phyloP scores from a whole-genome alignment of 2,329 filamentous ascomycete species.

The Aspergillus aculeatus region DNA sequence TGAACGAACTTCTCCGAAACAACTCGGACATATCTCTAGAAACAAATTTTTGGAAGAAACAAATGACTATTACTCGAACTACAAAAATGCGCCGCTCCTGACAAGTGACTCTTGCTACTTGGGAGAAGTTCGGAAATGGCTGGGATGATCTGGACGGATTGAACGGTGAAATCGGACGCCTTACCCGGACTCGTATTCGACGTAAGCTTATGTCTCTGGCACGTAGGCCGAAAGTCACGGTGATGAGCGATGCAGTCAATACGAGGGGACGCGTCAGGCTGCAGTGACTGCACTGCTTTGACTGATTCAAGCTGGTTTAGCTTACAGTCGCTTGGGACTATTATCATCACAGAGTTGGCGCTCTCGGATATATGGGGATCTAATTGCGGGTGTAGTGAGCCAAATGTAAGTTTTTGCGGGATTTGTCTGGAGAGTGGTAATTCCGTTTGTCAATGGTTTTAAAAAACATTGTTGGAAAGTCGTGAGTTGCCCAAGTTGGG shows the following conservation, averaged over 20 bases:
- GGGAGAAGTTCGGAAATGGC: too few relatives aligned
- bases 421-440: neutral
- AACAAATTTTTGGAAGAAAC: neutral
- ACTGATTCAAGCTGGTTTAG: neutral
- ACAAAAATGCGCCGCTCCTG: neutral
- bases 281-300: neutral
- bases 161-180: neutral
- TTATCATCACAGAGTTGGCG: neutral
- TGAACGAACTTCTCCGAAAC: neutral
- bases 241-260: neutral
- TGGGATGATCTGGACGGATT: neutral
- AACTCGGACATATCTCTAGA: neutral
- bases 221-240: neutral
- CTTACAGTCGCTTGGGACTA: neutral
- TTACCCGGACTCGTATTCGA: neutral
- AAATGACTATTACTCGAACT: neutral
- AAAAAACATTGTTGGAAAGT: neutral
- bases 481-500: neutral
- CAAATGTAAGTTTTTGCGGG: neutral
- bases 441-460: neutral
- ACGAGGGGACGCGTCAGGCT: neutral
- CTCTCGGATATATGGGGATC: neutral
- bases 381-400: neutral
- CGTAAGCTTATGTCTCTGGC: neutral
- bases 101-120: too few relatives aligned